Base-by-base conservation (phyloP, 306 rosid species). In the Echinosophora koreensis region DNA sequence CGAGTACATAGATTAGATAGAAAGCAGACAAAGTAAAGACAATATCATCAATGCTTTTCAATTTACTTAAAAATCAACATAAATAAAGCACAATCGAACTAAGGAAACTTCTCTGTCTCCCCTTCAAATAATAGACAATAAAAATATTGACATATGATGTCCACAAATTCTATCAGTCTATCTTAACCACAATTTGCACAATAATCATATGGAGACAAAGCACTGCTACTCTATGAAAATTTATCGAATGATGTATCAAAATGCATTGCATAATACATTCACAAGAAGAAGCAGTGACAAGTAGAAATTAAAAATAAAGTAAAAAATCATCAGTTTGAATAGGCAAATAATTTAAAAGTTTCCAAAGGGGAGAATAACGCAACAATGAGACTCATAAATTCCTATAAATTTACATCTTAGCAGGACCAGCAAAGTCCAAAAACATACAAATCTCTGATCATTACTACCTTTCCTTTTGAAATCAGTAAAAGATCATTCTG, bases 401-500 rank as follows among this genome's bases (percentile, higher is more conserved):
- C n/a, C 56, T 17, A 54, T 28, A 66, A 52, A 17, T 35, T n/a
- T 12, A 44, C 61, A 71, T 46, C 22, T 14, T 61, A 47, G n/a
- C 14, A 22, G 39, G 52, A 65, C 49, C 47, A 4, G 18, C 56
- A 22, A 56, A 71, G 22, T 65, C 52, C 73, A 14, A 69, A 70
- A 70, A 16, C 38, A 66, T 61, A 64, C 34, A 73, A 73, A 55
- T 32, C 27, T 85, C 5, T 22, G 3, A 63, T n/a, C 58, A 44
- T 51, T 35, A 44, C 75, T 82, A 94, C 98, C 91, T 89, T 84
- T 41, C 86, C 91, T 82, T 87, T 90, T 2, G 96, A 89, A 79
- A 94, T 84, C 73, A 94, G 90, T 68, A 92, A 83, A 74, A 94
- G 92, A 86, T 94, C 98, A 78, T 90, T 86, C 71, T 86, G 92